Conservation (phyloP, 2,329 filamentous ascomycete genomes). For the Pseudomassariella vexata region DNA sequence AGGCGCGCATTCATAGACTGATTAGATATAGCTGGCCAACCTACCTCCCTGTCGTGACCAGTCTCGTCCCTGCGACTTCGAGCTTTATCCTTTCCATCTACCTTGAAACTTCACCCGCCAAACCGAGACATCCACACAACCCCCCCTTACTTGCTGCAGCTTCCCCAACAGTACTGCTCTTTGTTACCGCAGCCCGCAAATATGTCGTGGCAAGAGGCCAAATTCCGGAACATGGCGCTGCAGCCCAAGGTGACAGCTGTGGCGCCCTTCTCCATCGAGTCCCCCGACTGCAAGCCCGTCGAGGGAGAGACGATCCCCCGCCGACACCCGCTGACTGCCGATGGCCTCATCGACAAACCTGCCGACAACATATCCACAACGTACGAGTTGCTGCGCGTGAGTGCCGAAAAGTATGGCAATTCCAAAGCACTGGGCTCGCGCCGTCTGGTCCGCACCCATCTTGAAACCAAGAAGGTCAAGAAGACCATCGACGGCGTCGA, state of each 20-base stretch:
- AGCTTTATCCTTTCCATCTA: no score
- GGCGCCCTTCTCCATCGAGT: constrained; percentile 64
- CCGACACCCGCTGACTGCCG: constrained; percentile 55
- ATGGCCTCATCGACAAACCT: constrained; percentile 56
- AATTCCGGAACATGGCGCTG: constrained; percentile 20
- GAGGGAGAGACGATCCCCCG: constrained; percentile 72
- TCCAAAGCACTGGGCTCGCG: constrained; percentile 63
- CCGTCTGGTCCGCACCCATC: constrained; percentile 68
- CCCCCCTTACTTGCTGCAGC: no score
- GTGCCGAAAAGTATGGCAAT: constrained; percentile 61
- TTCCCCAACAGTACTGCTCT: no score
- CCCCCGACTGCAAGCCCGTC: constrained; percentile 54
- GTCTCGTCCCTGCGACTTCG: no score
- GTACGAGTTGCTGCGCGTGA: constrained; percentile 68
- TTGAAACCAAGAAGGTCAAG: constrained; percentile 85
- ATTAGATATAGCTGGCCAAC: no score
- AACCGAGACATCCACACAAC: no score
- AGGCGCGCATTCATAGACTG: no score
- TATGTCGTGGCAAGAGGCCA: constrained; percentile 25
- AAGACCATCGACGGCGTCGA: constrained; percentile 79
- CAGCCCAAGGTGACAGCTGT: constrained; percentile 48
- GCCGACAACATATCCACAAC: constrained; percentile 62
- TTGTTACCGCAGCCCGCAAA: no score
- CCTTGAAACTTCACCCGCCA: no score
- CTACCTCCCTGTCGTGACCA: no score